A percentile compares a stretch with the other conserved stretches of the same genome.
Conservation (phyloP, 192 early-diverging fungal species). For the Coemansia sp. region DNA sequence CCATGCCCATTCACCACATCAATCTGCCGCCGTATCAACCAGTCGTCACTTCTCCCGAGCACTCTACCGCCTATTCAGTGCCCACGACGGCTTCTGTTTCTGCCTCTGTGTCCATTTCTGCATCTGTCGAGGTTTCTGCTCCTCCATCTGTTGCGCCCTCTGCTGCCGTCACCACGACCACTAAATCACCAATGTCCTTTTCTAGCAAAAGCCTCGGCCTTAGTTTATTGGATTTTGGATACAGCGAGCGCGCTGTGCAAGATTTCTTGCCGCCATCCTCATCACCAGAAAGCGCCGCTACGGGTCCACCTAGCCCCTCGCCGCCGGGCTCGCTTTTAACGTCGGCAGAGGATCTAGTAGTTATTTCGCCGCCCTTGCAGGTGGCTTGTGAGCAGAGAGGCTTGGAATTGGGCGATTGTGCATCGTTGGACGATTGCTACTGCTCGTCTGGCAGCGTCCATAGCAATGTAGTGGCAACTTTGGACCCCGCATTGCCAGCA, state of each 20-base stretch:
- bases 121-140: not conserved
- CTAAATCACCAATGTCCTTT: conserved; percentile 25
- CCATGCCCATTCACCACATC: not conserved
- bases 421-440: not conserved
- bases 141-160: not conserved
- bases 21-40: not conserved
- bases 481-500: not conserved
- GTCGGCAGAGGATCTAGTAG: not conserved
- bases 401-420: not conserved
- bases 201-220: conserved; percentile 47
- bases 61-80: conserved; percentile 2
- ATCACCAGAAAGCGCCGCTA: conserved; percentile 3
- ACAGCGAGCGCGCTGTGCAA: conserved; percentile 19
- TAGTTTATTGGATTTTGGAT: conserved; percentile 36
- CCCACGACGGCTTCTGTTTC: not conserved
- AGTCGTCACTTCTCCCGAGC: not conserved
- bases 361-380: not conserved
- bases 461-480: not conserved
- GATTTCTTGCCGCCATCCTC: conserved; percentile 19
- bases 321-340: not conserved
- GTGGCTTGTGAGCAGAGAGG: not conserved
- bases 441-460: not conserved
- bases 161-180: not conserved
- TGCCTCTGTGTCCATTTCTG: not conserved
- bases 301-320: conserved; percentile 4